phyloP scores from a whole-genome alignment of 1,284 basidiomycete species.

The Austroboletus niveus region DNA sequence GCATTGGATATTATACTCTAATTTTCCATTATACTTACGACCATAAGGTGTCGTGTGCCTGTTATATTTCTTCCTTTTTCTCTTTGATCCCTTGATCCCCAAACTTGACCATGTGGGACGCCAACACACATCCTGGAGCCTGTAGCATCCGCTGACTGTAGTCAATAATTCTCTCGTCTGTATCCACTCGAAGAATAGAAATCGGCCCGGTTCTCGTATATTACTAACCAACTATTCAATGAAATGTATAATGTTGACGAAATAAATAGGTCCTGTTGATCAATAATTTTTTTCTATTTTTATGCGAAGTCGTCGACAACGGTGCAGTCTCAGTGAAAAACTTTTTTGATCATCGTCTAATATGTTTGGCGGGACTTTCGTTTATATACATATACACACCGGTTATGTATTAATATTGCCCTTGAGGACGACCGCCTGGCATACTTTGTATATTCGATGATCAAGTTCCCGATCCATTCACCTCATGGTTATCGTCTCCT shows the following conservation, averaged over 20 bases:
- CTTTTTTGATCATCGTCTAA: too few species aligned
- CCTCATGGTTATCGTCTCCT: slow-evolving; percentile 42
- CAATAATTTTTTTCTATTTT: too few species aligned
- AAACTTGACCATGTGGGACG: background rate
- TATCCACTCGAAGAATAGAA: slow-evolving; percentile 9
- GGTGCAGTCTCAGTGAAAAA: too few species aligned
- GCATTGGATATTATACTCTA: background rate
- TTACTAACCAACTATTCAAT: too few species aligned
- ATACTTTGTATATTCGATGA: background rate
- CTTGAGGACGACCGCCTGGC: too few species aligned
- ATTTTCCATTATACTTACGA: background rate
- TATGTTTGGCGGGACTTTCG: too few species aligned
- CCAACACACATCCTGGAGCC: background rate
- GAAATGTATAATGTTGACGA: too few species aligned
- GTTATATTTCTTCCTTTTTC: background rate
- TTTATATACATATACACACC: too few species aligned
- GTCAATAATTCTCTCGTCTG: slow-evolving; percentile 14
- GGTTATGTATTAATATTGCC: too few species aligned
- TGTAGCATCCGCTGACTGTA: slow-evolving; percentile 18
- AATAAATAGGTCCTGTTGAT: too few species aligned
- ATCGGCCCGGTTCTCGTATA: background rate
- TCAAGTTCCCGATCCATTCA: background rate
- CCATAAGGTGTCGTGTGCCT: background rate
- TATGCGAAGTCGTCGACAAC: too few species aligned
- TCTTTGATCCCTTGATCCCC: background rate